These are phyloP conservation scores for Trypanosoma brucei DNA, from an alignment of 208 protist genomes.

Conservation along the genomic window DNA sequence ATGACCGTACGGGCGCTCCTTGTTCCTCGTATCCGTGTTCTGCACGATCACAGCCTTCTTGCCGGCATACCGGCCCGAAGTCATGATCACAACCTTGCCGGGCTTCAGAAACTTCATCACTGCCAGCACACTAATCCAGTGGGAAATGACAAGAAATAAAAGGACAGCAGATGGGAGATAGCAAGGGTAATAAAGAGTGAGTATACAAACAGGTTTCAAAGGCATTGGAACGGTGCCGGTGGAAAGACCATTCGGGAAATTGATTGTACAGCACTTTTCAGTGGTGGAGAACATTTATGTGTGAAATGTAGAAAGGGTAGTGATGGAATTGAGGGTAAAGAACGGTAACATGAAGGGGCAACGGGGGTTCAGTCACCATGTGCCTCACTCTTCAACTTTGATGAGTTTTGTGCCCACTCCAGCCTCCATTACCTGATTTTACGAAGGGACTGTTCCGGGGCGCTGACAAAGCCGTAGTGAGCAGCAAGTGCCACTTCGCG, in stretches of 20 bases:
- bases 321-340: no score
- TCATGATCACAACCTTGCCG: constrained; percentile 97
- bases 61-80: constrained; percentile 96
- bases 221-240: no score
- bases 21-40: constrained; percentile 88
- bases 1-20: constrained; percentile 94
- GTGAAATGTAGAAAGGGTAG: no score
- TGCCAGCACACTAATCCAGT: constrained; percentile 8
- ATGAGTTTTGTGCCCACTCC: not conserved
- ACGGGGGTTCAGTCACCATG: no score
- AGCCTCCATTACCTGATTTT: not conserved
- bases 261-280: no score
- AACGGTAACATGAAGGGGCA: no score
- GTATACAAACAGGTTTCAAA: not conserved
- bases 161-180: not conserved
- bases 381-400: no score
- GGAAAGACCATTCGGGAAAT: no score
- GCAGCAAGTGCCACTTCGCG: constrained; percentile 15
- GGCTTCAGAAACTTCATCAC: constrained; percentile 94
- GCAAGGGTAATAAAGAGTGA: not conserved
- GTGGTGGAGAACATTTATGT: no score
- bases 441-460: not conserved
- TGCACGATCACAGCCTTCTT: constrained; percentile 97
- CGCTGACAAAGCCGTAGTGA: constrained; percentile 15
- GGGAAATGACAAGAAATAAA: not conserved